These are phyloP conservation scores for Fusarium penzigii DNA, from an alignment of 2,329 filamentous ascomycete genomes.

Conservation along the genomic window DNA sequence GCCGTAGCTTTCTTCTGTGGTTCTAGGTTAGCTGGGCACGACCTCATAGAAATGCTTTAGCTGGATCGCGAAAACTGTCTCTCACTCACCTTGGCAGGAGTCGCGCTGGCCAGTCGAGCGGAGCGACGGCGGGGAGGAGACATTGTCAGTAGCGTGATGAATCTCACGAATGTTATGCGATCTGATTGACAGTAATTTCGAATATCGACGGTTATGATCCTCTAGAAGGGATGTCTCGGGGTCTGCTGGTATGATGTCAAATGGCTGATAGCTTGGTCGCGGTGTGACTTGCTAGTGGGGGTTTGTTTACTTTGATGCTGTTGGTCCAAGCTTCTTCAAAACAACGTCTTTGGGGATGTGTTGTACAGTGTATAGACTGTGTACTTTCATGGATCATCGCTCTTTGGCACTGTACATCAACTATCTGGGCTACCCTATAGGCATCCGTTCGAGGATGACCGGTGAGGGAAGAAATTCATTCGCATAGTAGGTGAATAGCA, in stretches of 20 bases:
- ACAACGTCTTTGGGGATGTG: constrained; percentile 7
- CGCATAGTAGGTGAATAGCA: too few relatives aligned
- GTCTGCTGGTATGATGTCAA: constrained; percentile 33
- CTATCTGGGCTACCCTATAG: constrained; percentile 11
- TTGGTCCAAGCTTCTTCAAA: constrained; percentile 31
- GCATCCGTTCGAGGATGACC: neutral
- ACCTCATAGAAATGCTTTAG: constrained; percentile 7
- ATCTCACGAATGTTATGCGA: constrained; percentile 14
- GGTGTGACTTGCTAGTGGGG: constrained; percentile 26
- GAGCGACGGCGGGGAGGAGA: constrained; percentile 46
- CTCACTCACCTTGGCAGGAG: constrained; percentile 40
- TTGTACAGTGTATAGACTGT: constrained; percentile 12
- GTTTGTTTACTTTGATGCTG: constrained; percentile 31
- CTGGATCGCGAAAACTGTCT: constrained; percentile 8
- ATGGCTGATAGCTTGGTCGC: constrained; percentile 19
- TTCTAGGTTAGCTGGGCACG: constrained; percentile 10
- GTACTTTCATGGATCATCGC: too few relatives aligned
- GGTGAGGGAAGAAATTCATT: too few relatives aligned
- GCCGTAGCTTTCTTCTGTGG: constrained; percentile 32
- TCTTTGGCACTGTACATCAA: neutral
- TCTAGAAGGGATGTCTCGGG: constrained; percentile 23
- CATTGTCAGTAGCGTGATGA: constrained; percentile 32
- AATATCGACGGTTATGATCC: constrained; percentile 25
- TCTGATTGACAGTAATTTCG: constrained; percentile 21
- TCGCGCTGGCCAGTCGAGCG: constrained; percentile 42